These are phyloP conservation scores for Debaryomyces castellii DNA, from an alignment of 805 yeast species.

Conservation along the genomic window DNA sequence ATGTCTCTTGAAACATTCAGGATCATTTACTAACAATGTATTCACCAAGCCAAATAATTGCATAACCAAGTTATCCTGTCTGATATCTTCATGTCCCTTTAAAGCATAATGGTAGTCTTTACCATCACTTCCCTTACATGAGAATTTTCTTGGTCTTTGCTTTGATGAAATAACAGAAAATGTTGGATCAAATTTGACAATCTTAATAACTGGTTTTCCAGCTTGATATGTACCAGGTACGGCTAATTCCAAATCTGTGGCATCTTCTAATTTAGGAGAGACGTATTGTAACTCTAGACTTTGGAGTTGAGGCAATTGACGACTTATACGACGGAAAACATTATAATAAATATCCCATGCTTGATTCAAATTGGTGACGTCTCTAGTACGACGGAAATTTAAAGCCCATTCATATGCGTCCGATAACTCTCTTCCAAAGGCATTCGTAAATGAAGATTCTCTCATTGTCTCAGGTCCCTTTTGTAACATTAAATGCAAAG, in stretches of 20 bases:
- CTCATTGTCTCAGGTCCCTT: conserved; percentile 90
- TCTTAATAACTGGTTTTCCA: conserved; percentile 73
- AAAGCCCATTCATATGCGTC: conserved; percentile 94
- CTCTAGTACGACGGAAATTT: conserved; percentile 81
- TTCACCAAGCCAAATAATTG: conserved; percentile 95
- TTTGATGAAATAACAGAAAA: conserved; percentile 89
- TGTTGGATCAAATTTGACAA: conserved; percentile 75
- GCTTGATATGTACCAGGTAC: conserved; percentile 93
- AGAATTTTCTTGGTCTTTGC: conserved; percentile 88
- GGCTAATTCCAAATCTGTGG: conserved; percentile 79
- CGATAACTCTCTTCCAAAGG: conserved; percentile 88
- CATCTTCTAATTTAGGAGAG: conserved; percentile 82
- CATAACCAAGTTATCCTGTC: conserved; percentile 98
- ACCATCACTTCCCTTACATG: conserved; percentile 87
- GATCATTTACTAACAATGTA: conserved; percentile 81
- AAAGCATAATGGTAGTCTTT: conserved; percentile 77
- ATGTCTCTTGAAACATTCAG: conserved; percentile 95
- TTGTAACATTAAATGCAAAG: conserved; percentile 80
- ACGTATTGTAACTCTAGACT: conserved; percentile 89
- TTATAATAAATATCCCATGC: conserved; percentile 97
- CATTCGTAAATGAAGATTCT: conserved; percentile 88
- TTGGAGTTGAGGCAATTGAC: conserved; percentile 84
- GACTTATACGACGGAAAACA: conserved; percentile 86
- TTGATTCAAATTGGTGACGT: conserved; percentile 84
- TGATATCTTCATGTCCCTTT: conserved; percentile 96